Percentiles rank a stretch among this genome's conserved stretches.
These are phyloP conservation scores for Petrea volubilis DNA, from an alignment of 257 asterid genomes.

Conservation along the genomic window DNA sequence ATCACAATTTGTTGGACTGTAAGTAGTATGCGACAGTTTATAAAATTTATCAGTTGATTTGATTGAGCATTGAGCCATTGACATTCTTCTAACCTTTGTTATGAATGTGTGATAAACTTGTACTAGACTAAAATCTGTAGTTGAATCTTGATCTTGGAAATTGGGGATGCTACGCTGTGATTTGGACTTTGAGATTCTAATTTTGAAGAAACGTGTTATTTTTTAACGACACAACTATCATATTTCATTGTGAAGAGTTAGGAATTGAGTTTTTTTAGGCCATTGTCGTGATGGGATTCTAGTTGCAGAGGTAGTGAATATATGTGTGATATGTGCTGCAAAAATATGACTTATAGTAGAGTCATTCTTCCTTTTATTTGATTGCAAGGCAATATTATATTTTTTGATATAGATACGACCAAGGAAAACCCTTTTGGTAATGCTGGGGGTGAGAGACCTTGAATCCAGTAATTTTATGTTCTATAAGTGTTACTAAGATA, in stretches of 20 bases:
- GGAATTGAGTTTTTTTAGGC: neutral
- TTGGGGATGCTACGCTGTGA: neutral
- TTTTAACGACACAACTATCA: neutral
- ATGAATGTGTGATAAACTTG: neutral
- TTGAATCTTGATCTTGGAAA: conserved; percentile 4
- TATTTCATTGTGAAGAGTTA: neutral
- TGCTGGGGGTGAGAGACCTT: too few relatives aligned
- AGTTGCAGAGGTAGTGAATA: neutral
- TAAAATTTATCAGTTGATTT: neutral
- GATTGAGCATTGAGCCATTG: neutral
- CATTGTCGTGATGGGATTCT: neutral
- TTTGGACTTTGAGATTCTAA: conserved; percentile 2
- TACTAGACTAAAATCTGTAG: neutral
- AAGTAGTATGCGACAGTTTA: neutral
- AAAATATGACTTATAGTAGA: neutral
- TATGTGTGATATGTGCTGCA: neutral
- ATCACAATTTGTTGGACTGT: neutral
- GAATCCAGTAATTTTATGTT: neutral
- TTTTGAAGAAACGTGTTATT: neutral
- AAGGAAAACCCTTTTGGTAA: neutral
- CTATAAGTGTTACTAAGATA: neutral
- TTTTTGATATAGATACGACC: neutral
- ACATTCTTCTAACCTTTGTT: neutral
- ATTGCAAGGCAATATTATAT: neutral
- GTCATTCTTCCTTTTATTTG: neutral